A percentile compares a stretch with the other conserved stretches of the same genome.
Conservation (phyloP, 805 yeast genomes). For the Debaryomyces castellii region DNA sequence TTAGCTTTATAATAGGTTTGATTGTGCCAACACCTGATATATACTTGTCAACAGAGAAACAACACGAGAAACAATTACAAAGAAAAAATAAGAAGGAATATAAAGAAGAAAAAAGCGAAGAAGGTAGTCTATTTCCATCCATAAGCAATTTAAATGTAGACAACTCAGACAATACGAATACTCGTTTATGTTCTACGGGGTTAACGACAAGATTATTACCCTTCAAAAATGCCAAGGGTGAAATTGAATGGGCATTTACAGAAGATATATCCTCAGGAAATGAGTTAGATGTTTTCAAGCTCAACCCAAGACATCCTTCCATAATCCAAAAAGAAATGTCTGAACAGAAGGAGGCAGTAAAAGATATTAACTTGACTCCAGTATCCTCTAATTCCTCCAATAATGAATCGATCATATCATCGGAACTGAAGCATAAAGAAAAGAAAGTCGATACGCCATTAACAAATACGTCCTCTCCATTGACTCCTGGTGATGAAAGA, state of each 20-base stretch:
- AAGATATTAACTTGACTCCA: conserved; percentile 28
- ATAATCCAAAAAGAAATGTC: not conserved
- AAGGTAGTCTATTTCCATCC: conserved; percentile 9
- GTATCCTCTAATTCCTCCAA: conserved; percentile 37
- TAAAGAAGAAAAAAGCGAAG: not conserved
- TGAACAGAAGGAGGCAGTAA: conserved; percentile 1
- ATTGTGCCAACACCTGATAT: not conserved
- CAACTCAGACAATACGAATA: conserved; percentile 4
- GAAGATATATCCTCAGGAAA: conserved; percentile 33
- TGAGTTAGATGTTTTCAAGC: conserved; percentile 29
- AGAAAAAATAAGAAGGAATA: not conserved
- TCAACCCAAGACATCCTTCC: conserved; percentile 1
- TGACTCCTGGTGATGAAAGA: conserved; percentile 15
- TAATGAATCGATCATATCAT: conserved; percentile 28
- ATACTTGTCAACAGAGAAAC: not conserved
- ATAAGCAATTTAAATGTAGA: conserved; percentile 6
- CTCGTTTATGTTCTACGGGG: conserved; percentile 50
- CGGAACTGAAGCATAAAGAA: conserved; percentile 14
- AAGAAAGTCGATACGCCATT: conserved; percentile 26
- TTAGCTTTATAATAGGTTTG: not conserved
- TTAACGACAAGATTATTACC: conserved; percentile 50
- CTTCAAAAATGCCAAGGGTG: conserved; percentile 51
- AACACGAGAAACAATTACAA: not conserved
- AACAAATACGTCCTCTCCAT: conserved; percentile 29
- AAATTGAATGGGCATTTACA: conserved; percentile 56